Base-by-base conservation (phyloP, 2,329 filamentous ascomycete genomes). In the Acephala macrosclerotiorum region DNA sequence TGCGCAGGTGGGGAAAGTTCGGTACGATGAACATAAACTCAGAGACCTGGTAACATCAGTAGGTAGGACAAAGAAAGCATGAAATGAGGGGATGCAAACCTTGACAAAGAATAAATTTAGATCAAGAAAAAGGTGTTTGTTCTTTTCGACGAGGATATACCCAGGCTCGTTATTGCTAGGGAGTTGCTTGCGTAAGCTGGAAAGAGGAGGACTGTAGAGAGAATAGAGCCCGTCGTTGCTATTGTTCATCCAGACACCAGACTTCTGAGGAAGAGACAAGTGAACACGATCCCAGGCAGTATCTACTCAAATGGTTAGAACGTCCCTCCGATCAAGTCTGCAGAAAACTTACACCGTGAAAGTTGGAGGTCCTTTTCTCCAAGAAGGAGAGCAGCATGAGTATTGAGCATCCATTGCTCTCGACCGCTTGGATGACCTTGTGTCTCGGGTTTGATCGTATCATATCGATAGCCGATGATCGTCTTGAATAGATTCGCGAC, bases 81-180 rank as follows among this genome's bases (percentile, higher is more conserved):
- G 25, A 22, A 49, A 7, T 26, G 1, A 4, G 16, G 53, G 20
- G 36, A 5, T 25, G 67, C 80, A 68, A 77, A 89, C 87, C 81
- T 89, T 90, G 68, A 91, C 84, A 72, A 90, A 90, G 75, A 90
- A 91, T 82, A 90, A 82, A 70, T 90, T 85, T 73, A 85, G 84
- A 20, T 82, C 81, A 66, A 82, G 77, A 75, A 89, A 77, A 3
- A 75, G 70, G 20, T 63, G 47, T 65, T 64, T 70, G 61, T 72
- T 72, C 26, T 63, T 67, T 29, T 71, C 68, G 55, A 69, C 64
- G 18, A 69, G 58, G 25, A 70, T 64, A 42, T 65, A 49, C 25
- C 64, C 56, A n/a, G 67, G 58, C 33, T 65, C 65, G 22, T 63
- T 63, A 26, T 70, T 63, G 11, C 78, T 80, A 1, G 83, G 80